Evolutionary conservation across 2,329 filamentous ascomycete genomes (phyloP).

Genomic region (Aspergillus sp.): DNA sequence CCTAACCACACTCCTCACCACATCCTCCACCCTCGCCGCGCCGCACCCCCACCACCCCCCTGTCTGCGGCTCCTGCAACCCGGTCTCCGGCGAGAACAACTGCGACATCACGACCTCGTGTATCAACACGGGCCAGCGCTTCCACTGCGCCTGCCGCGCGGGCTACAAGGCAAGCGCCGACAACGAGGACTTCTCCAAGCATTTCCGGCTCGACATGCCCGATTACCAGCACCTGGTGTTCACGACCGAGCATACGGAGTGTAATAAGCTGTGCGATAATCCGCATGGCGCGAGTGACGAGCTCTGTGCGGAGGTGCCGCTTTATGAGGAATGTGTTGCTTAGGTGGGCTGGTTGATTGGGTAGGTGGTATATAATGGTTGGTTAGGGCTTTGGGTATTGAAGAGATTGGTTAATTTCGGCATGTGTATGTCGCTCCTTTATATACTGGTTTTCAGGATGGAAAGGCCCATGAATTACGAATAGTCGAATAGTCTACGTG

Average conservation of each 20-base stretch:
- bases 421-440: no score
- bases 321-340: conserved; percentile 20
- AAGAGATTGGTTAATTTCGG: no score
- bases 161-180: conserved; percentile 29
- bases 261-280: conserved; percentile 29
- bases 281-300: conserved; percentile 18
- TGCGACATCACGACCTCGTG: conserved; percentile 38
- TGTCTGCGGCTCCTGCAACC: conserved; percentile 31
- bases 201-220: conserved; percentile 31
- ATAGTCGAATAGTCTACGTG: background rate
- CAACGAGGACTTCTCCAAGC: conserved; percentile 20
- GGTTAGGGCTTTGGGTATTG: no score
- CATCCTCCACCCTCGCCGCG: conserved; percentile 14
- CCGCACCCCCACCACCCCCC: conserved; percentile 12
- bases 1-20: conserved; percentile 16
- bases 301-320: conserved; percentile 28
- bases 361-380: no score
- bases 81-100: conserved; percentile 29
- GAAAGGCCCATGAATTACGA: no score
- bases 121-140: conserved; percentile 32
- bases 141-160: conserved; percentile 35
- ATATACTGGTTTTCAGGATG: no score
- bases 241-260: conserved; percentile 24
- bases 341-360: no score
- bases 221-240: conserved; percentile 34